A percentile compares a stretch with the other conserved stretches of the same genome.
Conservation (phyloP, 2,329 filamentous ascomycete species). For the Fusarium fracticaudum region DNA sequence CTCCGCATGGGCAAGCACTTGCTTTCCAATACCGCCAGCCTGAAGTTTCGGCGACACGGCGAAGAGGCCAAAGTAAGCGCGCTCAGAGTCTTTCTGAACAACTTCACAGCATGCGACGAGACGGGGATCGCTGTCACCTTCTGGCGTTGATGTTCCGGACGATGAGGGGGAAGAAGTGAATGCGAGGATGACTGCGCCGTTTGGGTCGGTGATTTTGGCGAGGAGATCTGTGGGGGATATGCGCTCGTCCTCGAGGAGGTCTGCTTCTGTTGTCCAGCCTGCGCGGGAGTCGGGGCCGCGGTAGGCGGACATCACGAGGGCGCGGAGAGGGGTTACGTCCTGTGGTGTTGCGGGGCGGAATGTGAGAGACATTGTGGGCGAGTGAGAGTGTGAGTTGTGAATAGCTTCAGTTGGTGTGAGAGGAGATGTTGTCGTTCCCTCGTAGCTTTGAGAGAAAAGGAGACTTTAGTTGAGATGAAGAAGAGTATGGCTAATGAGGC, state of each 20-base stretch:
- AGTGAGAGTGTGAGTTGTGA: not conserved
- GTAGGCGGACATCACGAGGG: slow-evolving; percentile 56
- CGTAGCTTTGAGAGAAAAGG: not conserved
- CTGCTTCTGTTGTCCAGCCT: slow-evolving; percentile 60
- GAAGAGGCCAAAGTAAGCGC: slow-evolving; percentile 59
- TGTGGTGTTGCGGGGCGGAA: slow-evolving; percentile 43
- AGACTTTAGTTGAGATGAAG: not conserved
- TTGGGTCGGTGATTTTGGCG: slow-evolving; percentile 52
- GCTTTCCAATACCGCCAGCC: slow-evolving; percentile 55
- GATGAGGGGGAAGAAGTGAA: not conserved
- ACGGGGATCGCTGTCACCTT: slow-evolving; percentile 28
- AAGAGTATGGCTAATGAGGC: not conserved
- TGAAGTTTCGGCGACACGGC: slow-evolving; percentile 56
- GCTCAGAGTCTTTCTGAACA: slow-evolving; percentile 37
- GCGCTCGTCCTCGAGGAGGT: slow-evolving; percentile 55
- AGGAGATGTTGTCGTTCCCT: not conserved
- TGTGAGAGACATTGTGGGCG: slow-evolving; percentile 23
- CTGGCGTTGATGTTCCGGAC: slow-evolving; percentile 18
- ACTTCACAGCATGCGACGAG: slow-evolving; percentile 59
- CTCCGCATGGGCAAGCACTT: slow-evolving; percentile 55
- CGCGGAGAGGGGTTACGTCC: slow-evolving; percentile 47
- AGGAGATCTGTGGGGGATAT: slow-evolving; percentile 51
- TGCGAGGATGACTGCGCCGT: slow-evolving; percentile 51
- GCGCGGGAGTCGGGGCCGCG: slow-evolving; percentile 52
- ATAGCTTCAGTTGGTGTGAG: not conserved